Conservation (phyloP, 2,329 filamentous ascomycete genomes). For the Cryphonectria nitschkei region DNA sequence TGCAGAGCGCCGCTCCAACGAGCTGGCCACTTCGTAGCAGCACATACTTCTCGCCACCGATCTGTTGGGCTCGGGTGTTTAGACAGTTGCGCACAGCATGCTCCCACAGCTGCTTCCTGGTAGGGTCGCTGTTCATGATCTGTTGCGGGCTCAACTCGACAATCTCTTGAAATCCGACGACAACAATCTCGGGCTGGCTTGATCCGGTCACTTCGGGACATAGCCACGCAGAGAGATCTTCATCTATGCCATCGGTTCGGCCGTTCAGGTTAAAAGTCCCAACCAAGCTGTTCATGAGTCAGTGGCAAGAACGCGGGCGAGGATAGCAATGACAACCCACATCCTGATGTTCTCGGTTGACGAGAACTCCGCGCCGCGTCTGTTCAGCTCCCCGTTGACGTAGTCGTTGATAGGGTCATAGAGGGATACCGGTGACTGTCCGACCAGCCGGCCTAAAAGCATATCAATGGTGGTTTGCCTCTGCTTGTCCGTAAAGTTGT, state of each 20-base stretch:
- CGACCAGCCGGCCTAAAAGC: conserved; percentile 81
- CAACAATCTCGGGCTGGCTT: conserved; percentile 80
- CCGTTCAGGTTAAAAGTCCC: conserved; percentile 97
- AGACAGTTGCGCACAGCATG: conserved; percentile 75
- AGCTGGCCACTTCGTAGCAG: conserved; percentile 89
- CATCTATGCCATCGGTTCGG: conserved; percentile 73
- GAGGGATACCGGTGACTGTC: conserved; percentile 80
- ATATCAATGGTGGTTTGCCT: conserved; percentile 95
- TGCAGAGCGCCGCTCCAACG: conserved; percentile 88
- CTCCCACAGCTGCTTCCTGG: conserved; percentile 85
- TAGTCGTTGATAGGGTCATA: conserved; percentile 95
- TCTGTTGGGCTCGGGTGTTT: conserved; percentile 69
- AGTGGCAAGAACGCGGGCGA: conserved; percentile 28
- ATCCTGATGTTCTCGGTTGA: conserved; percentile 75
- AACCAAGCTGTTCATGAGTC: conserved; percentile 51
- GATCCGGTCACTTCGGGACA: conserved; percentile 65
- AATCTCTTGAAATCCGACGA: conserved; percentile 95
- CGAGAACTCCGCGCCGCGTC: conserved; percentile 72
- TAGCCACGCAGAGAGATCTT: conserved; percentile 86
- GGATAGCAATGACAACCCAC: conserved; percentile 46
- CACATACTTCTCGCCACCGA: conserved; percentile 79
- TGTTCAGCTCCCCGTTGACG: conserved; percentile 75
- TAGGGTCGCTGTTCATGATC: conserved; percentile 97
- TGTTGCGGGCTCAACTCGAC: conserved; percentile 97
- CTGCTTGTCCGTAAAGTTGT: conserved; percentile 94